Conservation (phyloP, 208 protist species). For the Kentomonas sorsogonicus region DNA sequence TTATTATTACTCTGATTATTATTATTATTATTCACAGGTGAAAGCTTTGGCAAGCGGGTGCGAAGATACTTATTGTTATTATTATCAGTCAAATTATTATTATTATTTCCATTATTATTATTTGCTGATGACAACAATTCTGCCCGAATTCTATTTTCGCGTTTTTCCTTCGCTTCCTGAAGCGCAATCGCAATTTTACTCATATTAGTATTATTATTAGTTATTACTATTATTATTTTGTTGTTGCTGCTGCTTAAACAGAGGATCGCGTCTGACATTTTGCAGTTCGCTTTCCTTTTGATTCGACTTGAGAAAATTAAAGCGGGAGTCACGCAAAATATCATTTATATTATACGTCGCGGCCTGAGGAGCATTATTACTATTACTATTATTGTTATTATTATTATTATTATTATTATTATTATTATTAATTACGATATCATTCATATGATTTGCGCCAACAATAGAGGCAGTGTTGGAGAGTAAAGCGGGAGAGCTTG, state of each 20-base stretch:
- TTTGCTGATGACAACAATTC: too few species aligned
- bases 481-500: neutral
- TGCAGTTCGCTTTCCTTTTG: neutral
- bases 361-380: neutral
- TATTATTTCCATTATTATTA: constrained; percentile 6
- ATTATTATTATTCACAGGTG: neutral
- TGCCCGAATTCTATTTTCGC: too few species aligned
- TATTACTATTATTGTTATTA: constrained; percentile 9
- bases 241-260: neutral
- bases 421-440: neutral
- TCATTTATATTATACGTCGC: constrained; percentile 3
- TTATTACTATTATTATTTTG: constrained; percentile 2
- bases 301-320: neutral
- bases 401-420: neutral
- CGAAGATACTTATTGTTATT: constrained; percentile 6
- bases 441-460: neutral
- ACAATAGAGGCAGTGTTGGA: neutral
- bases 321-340: neutral
- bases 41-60: neutral
- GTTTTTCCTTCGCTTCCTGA: too few species aligned
- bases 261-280: too few species aligned
- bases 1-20: neutral
- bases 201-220: constrained; percentile 12
- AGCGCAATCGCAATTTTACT: too few species aligned
- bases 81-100: constrained; percentile 9